These are phyloP conservation scores for Juglanconis sp. DNA, from an alignment of 2,329 filamentous ascomycete species.

Conservation along the genomic window DNA sequence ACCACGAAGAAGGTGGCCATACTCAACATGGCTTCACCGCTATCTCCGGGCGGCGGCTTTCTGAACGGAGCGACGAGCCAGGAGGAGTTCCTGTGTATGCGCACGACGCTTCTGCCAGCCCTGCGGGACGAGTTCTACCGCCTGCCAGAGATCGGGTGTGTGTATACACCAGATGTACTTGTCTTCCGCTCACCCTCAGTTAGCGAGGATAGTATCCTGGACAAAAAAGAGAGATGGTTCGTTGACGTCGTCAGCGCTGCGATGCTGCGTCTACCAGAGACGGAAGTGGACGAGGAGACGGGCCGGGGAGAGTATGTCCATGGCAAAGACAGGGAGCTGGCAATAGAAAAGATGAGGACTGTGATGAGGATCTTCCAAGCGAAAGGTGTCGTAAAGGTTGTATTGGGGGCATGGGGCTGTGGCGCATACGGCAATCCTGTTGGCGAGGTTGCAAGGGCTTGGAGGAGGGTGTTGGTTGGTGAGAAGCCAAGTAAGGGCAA, in stretches of 20 bases:
- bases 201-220: slow-evolving; percentile 21
- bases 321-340: slow-evolving; percentile 48
- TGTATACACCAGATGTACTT: slow-evolving; percentile 57
- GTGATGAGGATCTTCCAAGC: slow-evolving; percentile 51
- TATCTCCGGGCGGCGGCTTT: slow-evolving; percentile 59
- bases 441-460: slow-evolving; percentile 53
- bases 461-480: slow-evolving; percentile 42
- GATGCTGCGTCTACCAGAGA: slow-evolving; percentile 57
- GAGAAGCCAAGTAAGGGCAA: slow-evolving; percentile 15
- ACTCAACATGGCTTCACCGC: slow-evolving; percentile 39
- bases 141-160: slow-evolving; percentile 53
- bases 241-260: slow-evolving; percentile 57
- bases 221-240: slow-evolving; percentile 51
- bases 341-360: slow-evolving; percentile 52
- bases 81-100: slow-evolving; percentile 60
- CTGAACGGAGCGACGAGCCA: slow-evolving; percentile 57
- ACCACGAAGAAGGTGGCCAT: slow-evolving; percentile 1
- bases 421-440: slow-evolving; percentile 63
- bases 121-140: slow-evolving; percentile 58
- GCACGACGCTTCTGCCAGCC: slow-evolving; percentile 57
- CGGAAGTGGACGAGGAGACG: slow-evolving; percentile 33
- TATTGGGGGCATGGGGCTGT: slow-evolving; percentile 64
- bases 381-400: slow-evolving; percentile 45
- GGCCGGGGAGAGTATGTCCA: slow-evolving; percentile 36
- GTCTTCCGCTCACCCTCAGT: slow-evolving; percentile 48